These are phyloP conservation scores for Zoysia pacifica DNA, from an alignment of 176 grass and related monocot species.

Conservation along the genomic window DNA sequence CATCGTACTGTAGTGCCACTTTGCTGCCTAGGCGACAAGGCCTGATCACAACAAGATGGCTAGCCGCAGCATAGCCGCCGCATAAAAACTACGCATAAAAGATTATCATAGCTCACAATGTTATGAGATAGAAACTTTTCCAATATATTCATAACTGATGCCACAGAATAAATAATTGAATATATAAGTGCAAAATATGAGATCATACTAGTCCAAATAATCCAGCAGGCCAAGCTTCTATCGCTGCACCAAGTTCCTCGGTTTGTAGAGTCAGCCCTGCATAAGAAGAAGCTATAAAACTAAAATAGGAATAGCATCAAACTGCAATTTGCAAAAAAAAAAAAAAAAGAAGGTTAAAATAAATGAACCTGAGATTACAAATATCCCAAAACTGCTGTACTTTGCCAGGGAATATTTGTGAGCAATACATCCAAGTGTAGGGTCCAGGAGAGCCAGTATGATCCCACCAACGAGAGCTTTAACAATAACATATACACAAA, in stretches of 20 bases:
- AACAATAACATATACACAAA: slow-evolving; percentile 39
- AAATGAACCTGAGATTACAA: slow-evolving; percentile 70
- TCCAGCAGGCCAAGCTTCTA: slow-evolving; percentile 86
- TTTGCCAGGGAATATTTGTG: slow-evolving; percentile 74
- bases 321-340: not conserved
- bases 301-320: slow-evolving; percentile 2
- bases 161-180: slow-evolving; percentile 36
- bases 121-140: slow-evolving; percentile 10
- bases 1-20: too few relatives aligned
- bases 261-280: slow-evolving; percentile 77
- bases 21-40: too few relatives aligned
- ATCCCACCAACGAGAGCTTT: slow-evolving; percentile 75
- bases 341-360: too few relatives aligned
- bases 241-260: slow-evolving; percentile 73
- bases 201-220: slow-evolving; percentile 84
- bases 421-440: slow-evolving; percentile 77
- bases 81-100: too few relatives aligned
- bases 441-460: slow-evolving; percentile 66
- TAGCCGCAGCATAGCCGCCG: too few relatives aligned
- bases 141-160: slow-evolving; percentile 7
- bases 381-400: slow-evolving; percentile 90
- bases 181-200: slow-evolving; percentile 41
- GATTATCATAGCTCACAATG: slow-evolving; percentile 31
- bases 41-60: too few relatives aligned
- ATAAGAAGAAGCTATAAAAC: slow-evolving; percentile 29